Conservation (phyloP, 1,284 basidiomycete species). For the Ceratobasidium sp. region DNA sequence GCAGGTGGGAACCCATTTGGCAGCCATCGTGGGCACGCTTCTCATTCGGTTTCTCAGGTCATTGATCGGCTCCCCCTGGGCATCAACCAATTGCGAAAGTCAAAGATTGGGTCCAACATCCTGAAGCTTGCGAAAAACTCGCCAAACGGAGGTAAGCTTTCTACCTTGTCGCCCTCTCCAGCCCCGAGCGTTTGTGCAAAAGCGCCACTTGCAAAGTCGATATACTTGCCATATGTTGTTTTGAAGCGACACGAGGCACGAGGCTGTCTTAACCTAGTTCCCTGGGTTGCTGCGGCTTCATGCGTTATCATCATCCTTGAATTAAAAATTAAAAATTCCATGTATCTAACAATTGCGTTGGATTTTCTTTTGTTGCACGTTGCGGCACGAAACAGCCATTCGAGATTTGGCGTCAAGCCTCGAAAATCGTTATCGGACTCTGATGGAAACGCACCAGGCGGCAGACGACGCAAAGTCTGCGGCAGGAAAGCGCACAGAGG, state of each 20-base stretch:
- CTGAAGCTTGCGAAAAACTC: constrained; percentile 73
- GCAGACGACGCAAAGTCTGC: constrained; percentile 50
- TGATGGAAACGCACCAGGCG: constrained; percentile 29
- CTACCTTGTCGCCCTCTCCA: constrained; percentile 6
- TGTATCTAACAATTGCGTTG: constrained; percentile 72
- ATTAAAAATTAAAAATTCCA: constrained; percentile 46
- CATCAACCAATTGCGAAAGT: constrained; percentile 66
- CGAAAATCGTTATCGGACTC: constrained; percentile 73
- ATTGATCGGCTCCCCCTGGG: constrained; percentile 79
- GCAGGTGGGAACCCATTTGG: constrained; percentile 63
- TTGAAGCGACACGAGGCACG: constrained; percentile 16
- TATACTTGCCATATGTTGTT: constrained; percentile 30
- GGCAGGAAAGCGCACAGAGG: constrained; percentile 62
- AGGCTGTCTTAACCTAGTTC: constrained; percentile 17
- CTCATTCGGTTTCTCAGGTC: constrained; percentile 57
- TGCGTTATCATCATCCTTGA: constrained; percentile 6
- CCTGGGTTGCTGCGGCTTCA: constrained; percentile 16
- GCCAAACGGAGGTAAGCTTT: constrained; percentile 68
- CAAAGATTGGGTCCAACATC: constrained; percentile 77
- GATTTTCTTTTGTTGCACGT: constrained; percentile 49
- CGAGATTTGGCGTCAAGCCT: constrained; percentile 88
- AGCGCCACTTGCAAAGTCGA: too few species aligned
- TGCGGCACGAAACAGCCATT: constrained; percentile 66
- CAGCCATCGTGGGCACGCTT: constrained; percentile 18
- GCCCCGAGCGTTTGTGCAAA: constrained; percentile 5